A percentile compares a stretch with the other conserved stretches of the same genome.
phyloP scores from a whole-genome alignment of 2,329 filamentous ascomycete genomes.

The Colletotrichum higginsianum region DNA sequence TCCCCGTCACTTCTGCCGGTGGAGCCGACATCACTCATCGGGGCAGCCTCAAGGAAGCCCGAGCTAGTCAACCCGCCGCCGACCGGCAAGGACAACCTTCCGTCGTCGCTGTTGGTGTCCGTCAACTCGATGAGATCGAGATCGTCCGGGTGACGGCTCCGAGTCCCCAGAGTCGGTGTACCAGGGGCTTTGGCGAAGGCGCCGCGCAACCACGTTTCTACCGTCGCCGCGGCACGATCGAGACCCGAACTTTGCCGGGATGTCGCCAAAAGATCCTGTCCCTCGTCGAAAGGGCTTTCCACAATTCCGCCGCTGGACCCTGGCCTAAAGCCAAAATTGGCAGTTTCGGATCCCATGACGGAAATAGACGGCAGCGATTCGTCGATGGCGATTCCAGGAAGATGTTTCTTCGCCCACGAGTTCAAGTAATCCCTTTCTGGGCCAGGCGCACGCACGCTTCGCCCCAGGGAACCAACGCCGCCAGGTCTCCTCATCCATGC shows the following conservation, averaged over 20 bases:
- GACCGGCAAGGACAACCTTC: slow-evolving; percentile 49
- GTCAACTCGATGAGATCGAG: slow-evolving; percentile 81
- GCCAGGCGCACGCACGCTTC: slow-evolving; percentile 80
- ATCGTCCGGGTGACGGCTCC: slow-evolving; percentile 57
- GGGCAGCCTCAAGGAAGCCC: slow-evolving; percentile 51
- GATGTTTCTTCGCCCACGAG: slow-evolving; percentile 84
- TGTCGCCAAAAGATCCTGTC: slow-evolving; percentile 57
- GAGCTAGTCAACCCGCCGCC: slow-evolving; percentile 41
- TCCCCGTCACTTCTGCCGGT: slow-evolving; percentile 58
- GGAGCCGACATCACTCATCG: slow-evolving; percentile 48
- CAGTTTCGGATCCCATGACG: slow-evolving; percentile 72
- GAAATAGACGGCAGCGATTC: slow-evolving; percentile 75
- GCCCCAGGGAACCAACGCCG: slow-evolving; percentile 86
- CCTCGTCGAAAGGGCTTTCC: slow-evolving; percentile 66
- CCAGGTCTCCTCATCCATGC: slow-evolving; percentile 86
- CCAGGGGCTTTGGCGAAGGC: slow-evolving; percentile 77
- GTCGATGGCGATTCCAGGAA: slow-evolving; percentile 84
- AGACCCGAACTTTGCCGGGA: slow-evolving; percentile 70
- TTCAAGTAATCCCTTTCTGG: slow-evolving; percentile 89
- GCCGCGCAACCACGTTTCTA: slow-evolving; percentile 92
- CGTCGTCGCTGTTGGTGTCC: slow-evolving; percentile 73
- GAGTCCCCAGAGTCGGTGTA: slow-evolving; percentile 62
- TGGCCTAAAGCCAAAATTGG: slow-evolving; percentile 68
- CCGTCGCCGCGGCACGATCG: slow-evolving; percentile 87
- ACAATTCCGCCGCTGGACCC: slow-evolving; percentile 60